Conservation (phyloP, 2,329 filamentous ascomycete species). For the Nothophaeocryptopus gaeumannii region DNA sequence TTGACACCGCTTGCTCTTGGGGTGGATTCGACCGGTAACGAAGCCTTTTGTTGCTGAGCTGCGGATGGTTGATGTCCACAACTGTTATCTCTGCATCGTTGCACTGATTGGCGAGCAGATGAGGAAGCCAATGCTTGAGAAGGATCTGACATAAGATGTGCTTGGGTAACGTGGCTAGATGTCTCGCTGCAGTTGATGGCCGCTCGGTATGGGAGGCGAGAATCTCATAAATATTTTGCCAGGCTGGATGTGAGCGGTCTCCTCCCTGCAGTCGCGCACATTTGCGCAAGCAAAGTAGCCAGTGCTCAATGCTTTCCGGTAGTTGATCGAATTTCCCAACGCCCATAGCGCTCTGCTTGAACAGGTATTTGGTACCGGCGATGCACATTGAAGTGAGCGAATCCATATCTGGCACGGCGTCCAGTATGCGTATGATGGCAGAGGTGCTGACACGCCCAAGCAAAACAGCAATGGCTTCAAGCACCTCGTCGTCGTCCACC, state of each 20-base stretch:
- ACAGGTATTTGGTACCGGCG: neutral
- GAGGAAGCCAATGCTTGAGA: conserved; percentile 8
- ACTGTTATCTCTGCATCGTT: no score
- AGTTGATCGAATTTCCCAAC: conserved; percentile 1
- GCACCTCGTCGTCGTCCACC: conserved; percentile 10
- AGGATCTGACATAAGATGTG: conserved; percentile 8
- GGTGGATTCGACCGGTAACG: no score
- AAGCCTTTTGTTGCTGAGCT: no score
- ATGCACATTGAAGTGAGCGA: neutral
- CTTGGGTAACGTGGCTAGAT: conserved; percentile 2
- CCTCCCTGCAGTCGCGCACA: neutral
- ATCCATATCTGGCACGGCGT: conserved; percentile 5
- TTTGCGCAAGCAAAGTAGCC: conserved; percentile 8
- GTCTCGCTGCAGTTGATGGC: conserved; percentile 3
- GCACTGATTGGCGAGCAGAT: neutral
- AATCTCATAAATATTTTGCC: conserved; percentile 5
- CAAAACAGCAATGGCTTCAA: conserved; percentile 5
- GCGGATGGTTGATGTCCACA: no score
- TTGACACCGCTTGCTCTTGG: no score
- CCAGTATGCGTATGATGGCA: conserved; percentile 11
- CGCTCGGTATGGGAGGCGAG: conserved; percentile 7
- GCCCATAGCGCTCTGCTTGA: neutral
- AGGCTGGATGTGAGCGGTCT: neutral
- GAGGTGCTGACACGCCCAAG: neutral
- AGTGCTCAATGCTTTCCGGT: neutral